Evolutionary conservation across 176 grass and related monocot genomes (phyloP), one percentile per base, ranked within the genome.

Genomic region (Hyparrhenia diplandra): DNA sequence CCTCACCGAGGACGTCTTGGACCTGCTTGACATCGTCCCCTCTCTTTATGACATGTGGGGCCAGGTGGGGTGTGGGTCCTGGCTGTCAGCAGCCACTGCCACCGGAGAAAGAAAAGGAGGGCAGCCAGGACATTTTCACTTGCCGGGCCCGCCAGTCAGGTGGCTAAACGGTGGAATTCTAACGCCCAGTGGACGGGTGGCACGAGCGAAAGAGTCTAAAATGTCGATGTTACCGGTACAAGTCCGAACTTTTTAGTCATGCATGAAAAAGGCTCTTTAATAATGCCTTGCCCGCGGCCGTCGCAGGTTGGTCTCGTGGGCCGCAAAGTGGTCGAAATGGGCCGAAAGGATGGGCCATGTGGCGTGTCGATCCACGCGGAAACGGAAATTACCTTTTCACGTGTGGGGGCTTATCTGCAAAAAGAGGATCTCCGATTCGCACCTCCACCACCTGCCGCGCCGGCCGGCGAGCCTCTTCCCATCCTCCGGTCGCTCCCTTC

Each of bases 21-120:
- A 99, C 73, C 57, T 95, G 1, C 85, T 95, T 9, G 82, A 77
- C 74, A 87, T 99, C 51, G 88, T 20, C 90, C 92, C 60, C n/a
- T n/a, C n/a, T n/a, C n/a, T n/a, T n/a, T n/a, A n/a, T n/a, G n/a
- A n/a, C n/a, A n/a, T n/a, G n/a, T n/a, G n/a, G n/a, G n/a, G n/a
- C n/a, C n/a, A n/a, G n/a, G n/a, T n/a, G n/a, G n/a, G n/a, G n/a
- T n/a, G n/a, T n/a, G n/a, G n/a, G n/a, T n/a, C n/a, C n/a, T n/a
- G n/a, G n/a, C n/a, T n/a, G n/a, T n/a, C n/a, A n/a, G n/a, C n/a
- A n/a, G n/a, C n/a, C n/a, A n/a, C n/a, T n/a, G n/a, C n/a, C n/a
- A n/a, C n/a, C n/a, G n/a, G n/a, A n/a, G n/a, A n/a, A n/a, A n/a
- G n/a, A n/a, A n/a, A n/a, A n/a, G n/a, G n/a, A n/a, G n/a, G n/a